These are phyloP conservation scores for Elsinoe batatas DNA, from an alignment of 2,329 filamentous ascomycete species.

Conservation along the genomic window DNA sequence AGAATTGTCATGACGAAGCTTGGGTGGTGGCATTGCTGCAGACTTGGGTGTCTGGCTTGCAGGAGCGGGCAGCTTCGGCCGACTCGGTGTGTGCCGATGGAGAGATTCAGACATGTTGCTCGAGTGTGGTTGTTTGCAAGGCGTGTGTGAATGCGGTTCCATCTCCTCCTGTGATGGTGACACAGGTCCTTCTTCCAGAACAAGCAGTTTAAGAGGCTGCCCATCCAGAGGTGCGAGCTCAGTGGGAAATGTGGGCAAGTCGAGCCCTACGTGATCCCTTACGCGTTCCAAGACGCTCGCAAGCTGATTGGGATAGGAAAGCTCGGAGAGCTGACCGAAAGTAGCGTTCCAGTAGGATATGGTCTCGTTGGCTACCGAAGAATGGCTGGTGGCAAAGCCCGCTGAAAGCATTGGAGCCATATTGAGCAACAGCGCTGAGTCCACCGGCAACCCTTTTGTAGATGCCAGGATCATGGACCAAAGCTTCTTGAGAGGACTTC, in stretches of 20 bases:
- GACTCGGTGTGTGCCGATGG: slow-evolving; percentile 3
- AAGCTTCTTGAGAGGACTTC: slow-evolving; percentile 18
- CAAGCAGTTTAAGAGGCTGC: slow-evolving; percentile 15
- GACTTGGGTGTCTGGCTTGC: slow-evolving; percentile 7
- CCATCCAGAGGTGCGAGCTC: not conserved
- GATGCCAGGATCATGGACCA: slow-evolving; percentile 40
- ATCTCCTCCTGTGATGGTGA: slow-evolving; percentile 1
- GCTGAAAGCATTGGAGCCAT: slow-evolving; percentile 43
- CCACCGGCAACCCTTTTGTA: slow-evolving; percentile 45
- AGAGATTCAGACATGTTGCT: slow-evolving; percentile 17
- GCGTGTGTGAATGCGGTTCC: slow-evolving; percentile 15
- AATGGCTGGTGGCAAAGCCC: slow-evolving; percentile 44
- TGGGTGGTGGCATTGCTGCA: slow-evolving; percentile 34
- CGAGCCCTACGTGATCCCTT: slow-evolving; percentile 44
- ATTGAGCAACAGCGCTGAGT: slow-evolving; percentile 46
- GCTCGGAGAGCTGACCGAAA: slow-evolving; percentile 49
- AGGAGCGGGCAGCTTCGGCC: not conserved
- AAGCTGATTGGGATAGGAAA: slow-evolving; percentile 57
- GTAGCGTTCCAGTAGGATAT: slow-evolving; percentile 59
- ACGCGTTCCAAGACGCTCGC: slow-evolving; percentile 53
- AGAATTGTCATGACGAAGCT: slow-evolving; percentile 67
- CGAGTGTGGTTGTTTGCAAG: slow-evolving; percentile 4
- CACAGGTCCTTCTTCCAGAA: slow-evolving; percentile 21
- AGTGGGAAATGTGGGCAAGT: slow-evolving; percentile 39
- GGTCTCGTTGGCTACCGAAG: slow-evolving; percentile 41